Evolutionary conservation across 2,329 filamentous ascomycete genomes (phyloP).

Genomic region (Aspergillus sp.): DNA sequence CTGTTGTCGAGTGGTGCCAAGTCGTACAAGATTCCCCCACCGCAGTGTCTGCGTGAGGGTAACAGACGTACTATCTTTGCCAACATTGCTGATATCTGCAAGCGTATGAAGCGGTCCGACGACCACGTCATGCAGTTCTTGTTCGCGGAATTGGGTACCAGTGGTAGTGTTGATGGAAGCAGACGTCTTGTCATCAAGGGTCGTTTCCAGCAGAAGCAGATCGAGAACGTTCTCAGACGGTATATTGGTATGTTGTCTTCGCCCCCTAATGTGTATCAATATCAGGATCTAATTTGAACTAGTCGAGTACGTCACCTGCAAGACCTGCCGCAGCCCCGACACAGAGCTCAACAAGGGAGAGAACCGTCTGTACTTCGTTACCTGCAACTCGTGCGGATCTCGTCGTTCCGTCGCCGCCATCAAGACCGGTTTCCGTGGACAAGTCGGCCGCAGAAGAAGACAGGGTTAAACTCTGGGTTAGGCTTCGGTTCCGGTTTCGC

Average conservation of each 20-base stretch:
- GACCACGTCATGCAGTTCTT: conserved; percentile 97
- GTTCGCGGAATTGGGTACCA: conserved; percentile 97
- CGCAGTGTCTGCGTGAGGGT: conserved; percentile 98
- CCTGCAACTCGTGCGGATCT: conserved; percentile 83
- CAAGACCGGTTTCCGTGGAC: conserved; percentile 99
- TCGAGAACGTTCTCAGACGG: conserved; percentile 93
- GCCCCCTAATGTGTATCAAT: neutral
- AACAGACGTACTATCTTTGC: conserved; percentile 99
- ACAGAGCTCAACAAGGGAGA: conserved; percentile 98
- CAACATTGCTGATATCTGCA: conserved; percentile 98
- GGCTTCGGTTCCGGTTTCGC: neutral
- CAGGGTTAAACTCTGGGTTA: conserved; percentile 61
- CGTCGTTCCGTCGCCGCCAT: conserved; percentile 92
- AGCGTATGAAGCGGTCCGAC: conserved; percentile 98
- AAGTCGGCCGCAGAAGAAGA: conserved; percentile 98
- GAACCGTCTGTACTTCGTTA: conserved; percentile 98
- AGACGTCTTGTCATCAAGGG: conserved; percentile 97
- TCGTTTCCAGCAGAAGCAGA: conserved; percentile 99
- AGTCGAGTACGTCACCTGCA: conserved; percentile 98
- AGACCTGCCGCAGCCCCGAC: conserved; percentile 92
- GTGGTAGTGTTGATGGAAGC: conserved; percentile 89
- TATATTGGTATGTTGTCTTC: conserved; percentile 74
- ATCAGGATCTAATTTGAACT: conserved; percentile 9
- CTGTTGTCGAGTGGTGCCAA: conserved; percentile 83
- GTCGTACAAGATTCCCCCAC: conserved; percentile 98